Evolutionary conservation across 1,284 basidiomycete genomes (phyloP), one percentile per base, ranked within the genome.

Genomic region (Hypsizygus ulmarius): DNA sequence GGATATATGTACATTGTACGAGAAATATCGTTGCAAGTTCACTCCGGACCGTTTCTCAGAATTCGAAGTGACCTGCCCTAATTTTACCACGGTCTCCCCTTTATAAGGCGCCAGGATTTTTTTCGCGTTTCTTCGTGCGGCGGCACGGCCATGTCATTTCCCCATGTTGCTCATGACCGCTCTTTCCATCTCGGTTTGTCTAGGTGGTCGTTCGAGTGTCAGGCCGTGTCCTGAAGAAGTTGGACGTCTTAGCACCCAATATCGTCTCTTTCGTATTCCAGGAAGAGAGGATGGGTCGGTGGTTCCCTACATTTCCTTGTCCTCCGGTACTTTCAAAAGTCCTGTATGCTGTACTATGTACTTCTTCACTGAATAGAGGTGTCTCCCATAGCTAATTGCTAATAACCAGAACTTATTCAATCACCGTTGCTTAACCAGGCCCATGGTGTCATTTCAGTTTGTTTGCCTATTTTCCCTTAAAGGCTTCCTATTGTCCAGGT

Each of bases 161-260:
- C 87, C 86, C 78, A 77, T 86, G 87, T 90, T 90, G 87, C 87
- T 90, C 87, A 84, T 85, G 72, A 73, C 78, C 73, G 82, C 75
- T 63, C 65, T 66, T 61, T 62, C 63, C 55, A 57, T 58, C 51
- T 45, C 58, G 63, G 64, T 58, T 48, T 55, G 49, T 67, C 59
- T 59, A 85, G 73, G 83, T 79, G 76, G 83, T 74, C 67, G 85
- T 89, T 88, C 65, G 87, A 90, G 87, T 87, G 87, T 90, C 87
- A 87, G 75, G 82, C 75, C 74, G 84, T 85, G 87, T 73, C 71
- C 72, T 75, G 85, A 89, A 57, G 57, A 70, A 84, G 53, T 50
- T 60, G 86, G 81, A 84, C 82, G 74, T 89, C 87, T 88, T 60
- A 89, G 86, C 44, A 88, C 87, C 86, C 84, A 69, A 54, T 72